A percentile compares a stretch with the other conserved stretches of the same genome.
These are phyloP conservation scores for Dendrothele bispora DNA, from an alignment of 768 basidiomycete genomes.

Conservation along the genomic window DNA sequence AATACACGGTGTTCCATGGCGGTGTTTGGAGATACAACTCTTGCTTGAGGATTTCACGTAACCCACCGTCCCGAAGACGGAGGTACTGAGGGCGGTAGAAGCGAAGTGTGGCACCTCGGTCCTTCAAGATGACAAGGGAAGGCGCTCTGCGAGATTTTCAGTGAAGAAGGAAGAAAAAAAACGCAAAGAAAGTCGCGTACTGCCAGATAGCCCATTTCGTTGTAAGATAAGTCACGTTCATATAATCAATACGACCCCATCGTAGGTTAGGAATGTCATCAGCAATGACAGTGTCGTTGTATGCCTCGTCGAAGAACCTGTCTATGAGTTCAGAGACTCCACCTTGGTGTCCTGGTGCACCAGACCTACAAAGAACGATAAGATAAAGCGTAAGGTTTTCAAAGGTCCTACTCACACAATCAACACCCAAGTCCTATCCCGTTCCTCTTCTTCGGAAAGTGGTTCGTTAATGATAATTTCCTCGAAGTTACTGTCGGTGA, in stretches of 20 bases:
- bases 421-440: conserved; percentile 73
- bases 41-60: conserved; percentile 66
- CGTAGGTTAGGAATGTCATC: conserved; percentile 70
- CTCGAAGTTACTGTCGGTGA: conserved; percentile 81
- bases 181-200: conserved; percentile 42
- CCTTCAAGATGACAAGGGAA: conserved; percentile 63
- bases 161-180: conserved; percentile 1
- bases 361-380: conserved; percentile 41
- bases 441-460: conserved; percentile 62
- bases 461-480: conserved; percentile 71
- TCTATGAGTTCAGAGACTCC: conserved; percentile 72
- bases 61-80: conserved; percentile 53
- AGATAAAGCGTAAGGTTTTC: not conserved
- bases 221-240: conserved; percentile 79
- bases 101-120: conserved; percentile 77
- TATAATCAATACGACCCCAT: conserved; percentile 87
- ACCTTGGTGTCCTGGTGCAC: conserved; percentile 57
- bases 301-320: conserved; percentile 72
- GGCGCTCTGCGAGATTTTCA: conserved; percentile 57
- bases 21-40: conserved; percentile 63
- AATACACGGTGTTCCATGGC: conserved; percentile 68
- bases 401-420: conserved; percentile 56
- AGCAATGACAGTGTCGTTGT: conserved; percentile 57
- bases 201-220: conserved; percentile 87
- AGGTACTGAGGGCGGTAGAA: conserved; percentile 73